Conservation (phyloP, 768 basidiomycete species). For the Krasilnikovozyma curviuscula region DNA sequence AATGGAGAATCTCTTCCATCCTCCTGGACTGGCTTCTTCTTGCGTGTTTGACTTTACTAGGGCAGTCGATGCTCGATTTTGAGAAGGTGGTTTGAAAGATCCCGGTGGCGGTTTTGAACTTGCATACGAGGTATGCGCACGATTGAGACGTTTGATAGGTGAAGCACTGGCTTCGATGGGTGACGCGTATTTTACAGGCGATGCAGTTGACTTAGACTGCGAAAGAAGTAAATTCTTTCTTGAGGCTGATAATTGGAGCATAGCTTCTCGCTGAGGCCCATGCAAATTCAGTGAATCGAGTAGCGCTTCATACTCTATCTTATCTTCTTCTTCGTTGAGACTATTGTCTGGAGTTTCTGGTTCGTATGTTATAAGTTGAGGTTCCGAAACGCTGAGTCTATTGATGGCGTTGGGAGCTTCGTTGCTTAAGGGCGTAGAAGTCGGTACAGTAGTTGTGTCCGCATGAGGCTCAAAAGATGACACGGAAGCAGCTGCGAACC, state of each 20-base stretch:
- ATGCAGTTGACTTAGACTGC: constrained; percentile 38
- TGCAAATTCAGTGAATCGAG: constrained; percentile 53
- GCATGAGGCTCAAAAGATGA: not conserved
- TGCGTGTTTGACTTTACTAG: constrained; percentile 30
- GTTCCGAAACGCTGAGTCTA: constrained; percentile 6
- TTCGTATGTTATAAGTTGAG: constrained; percentile 43
- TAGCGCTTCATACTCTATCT: constrained; percentile 9
- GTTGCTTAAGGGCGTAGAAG: constrained; percentile 30
- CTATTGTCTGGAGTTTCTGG: constrained; percentile 29
- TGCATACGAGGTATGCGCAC: constrained; percentile 22
- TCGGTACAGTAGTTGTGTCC: constrained; percentile 23
- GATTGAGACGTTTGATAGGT: too few species aligned
- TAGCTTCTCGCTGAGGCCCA: constrained; percentile 43
- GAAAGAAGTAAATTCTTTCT: constrained; percentile 42
- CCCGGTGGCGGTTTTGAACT: constrained; percentile 42
- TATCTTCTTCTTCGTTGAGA: constrained; percentile 2
- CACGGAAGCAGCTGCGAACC: not conserved
- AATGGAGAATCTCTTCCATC: constrained; percentile 20
- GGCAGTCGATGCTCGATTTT: constrained; percentile 19
- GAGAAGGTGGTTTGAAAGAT: constrained; percentile 37
- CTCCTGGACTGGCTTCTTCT: not conserved
- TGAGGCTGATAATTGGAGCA: constrained; percentile 41
- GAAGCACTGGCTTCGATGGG: too few species aligned
- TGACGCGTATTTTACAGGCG: constrained; percentile 26
- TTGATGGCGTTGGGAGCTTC: constrained; percentile 7